phyloP scores from a whole-genome alignment of 1,284 basidiomycete species.

The Coniferiporia weirii region DNA sequence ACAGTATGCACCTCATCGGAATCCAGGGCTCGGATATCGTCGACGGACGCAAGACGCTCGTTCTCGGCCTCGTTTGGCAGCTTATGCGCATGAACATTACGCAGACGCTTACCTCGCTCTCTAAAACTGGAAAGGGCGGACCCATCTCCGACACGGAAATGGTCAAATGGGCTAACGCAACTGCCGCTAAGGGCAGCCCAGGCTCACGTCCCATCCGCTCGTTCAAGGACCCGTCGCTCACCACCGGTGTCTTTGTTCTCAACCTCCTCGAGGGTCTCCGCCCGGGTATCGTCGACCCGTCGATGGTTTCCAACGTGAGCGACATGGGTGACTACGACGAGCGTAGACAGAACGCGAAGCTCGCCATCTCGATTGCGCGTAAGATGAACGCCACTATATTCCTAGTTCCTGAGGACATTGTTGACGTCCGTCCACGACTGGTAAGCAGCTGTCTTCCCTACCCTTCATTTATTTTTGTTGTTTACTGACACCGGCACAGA shows the following conservation, averaged over 20 bases:
- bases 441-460: conserved; percentile 39
- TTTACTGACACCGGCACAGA: conserved; percentile 30
- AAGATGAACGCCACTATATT: conserved; percentile 98
- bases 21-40: conserved; percentile 98
- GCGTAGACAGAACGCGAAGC: conserved; percentile 88
- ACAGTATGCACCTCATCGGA: conserved; percentile 93
- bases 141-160: conserved; percentile 91
- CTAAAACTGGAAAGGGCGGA: conserved; percentile 66
- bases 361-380: conserved; percentile 96
- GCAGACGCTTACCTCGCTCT: conserved; percentile 81
- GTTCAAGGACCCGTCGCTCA: conserved; percentile 92
- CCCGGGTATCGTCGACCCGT: conserved; percentile 94
- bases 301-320: conserved; percentile 62
- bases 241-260: conserved; percentile 90
- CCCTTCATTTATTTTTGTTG: conserved; percentile 15
- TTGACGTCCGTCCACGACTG: conserved; percentile 80
- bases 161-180: conserved; percentile 93
- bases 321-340: conserved; percentile 82
- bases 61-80: conserved; percentile 97
- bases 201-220: conserved; percentile 74
- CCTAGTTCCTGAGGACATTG: conserved; percentile 95
- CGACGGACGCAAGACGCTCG: conserved; percentile 86
- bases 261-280: conserved; percentile 88
- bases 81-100: conserved; percentile 93
- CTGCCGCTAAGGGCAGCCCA: conserved; percentile 69